Base-by-base conservation (phyloP, 345 rosid species). In the Psidium friedrichsthalianum region DNA sequence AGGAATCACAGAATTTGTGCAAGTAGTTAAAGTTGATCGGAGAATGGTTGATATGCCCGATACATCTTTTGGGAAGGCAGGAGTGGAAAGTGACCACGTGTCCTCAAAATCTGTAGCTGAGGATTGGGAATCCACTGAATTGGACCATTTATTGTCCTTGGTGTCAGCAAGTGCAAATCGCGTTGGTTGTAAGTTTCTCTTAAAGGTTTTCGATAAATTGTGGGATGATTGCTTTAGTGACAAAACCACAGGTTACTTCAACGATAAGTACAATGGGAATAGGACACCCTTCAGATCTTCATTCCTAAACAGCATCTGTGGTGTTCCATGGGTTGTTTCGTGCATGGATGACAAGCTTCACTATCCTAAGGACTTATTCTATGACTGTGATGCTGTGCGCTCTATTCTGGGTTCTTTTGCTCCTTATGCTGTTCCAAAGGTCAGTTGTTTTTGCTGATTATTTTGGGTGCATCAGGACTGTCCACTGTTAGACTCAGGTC, bases 121-220 rank as follows among this genome's bases (percentile, higher is more conserved):
- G 88, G 99, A 97, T 91, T 97, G 99, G 99, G 98, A 93, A 88
- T 97, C 99, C 80, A 83, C 83, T 51, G 99, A 97, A 89, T 87
- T 95, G 85, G 93, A 85, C 82, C 85, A 89, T 82, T 84, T 97
- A 32, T 89, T 97, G 85, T 91, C 93, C 36, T 56, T 76, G 54
- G 85, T 95, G 90, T 90, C 91, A 84, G 57, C 64, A 51, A 87
- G 81, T 85, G 91, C 93, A 84, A 89, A 92, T 89, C 87, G 40
- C n/a, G 90, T 91, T 88, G 83, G 95, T 82, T 87, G 93, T 88
- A 90, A 88, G 86, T 90, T 91, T 91, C 90, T 97, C 82, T 88
- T 97, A 88, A 96, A 93, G 90, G 89, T 93, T 86, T 92, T 97
- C 76, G 98, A 97, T 88, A 87, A 13, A 55, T 82, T 92, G 83